Evolutionary conservation across 2,329 filamentous ascomycete genomes (phyloP), one percentile per base, ranked within the genome.

Genomic region (Ophiosphaerella herpotricha): DNA sequence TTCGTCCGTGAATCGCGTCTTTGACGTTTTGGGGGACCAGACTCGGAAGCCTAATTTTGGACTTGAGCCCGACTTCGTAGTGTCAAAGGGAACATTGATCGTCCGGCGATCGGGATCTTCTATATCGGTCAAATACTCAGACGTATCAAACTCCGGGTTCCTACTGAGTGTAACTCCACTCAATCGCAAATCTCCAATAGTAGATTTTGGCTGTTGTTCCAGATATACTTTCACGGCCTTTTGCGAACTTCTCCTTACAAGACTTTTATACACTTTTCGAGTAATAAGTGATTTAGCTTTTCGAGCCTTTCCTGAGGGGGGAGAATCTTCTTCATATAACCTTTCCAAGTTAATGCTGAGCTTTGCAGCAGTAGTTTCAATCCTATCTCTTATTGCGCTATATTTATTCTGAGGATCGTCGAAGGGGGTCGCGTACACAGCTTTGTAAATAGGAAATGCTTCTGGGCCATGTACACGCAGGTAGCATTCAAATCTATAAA

Each of bases 371-470:
- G 48, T 52, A 0, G 13, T 21, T 29, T 63, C 52, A 2, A 63
- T 52, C 3, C 39, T 23, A 0, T 9, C 3, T 2, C 51, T 47
- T 0, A 58, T 46, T 0, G 50, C 18, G 0, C 29, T 6, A n/a
- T 60, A 65, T 1, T 2, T 13, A 2, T 41, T 43, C 1, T 52
- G 4, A 0, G 58, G 52, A 33, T 62, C 54, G 0, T 51, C 4
- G 6, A 65, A 63, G 0, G 55, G 53, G 1, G 50, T 21, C 0
- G 31, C 26, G 9, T 48, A 52, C 0, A 54, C 57, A 1, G 33
- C 38, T 32, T 14, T 29, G 31, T 38, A 61, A 21, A 37, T 37
- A 0, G 12, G 46, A 23, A 47, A 57, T 0, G 49, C 58, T 5
- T 44, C 16, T 0, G 37, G 41, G 1, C 60, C 61, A 14, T 46